Evolutionary conservation across 148 eudicot species (phyloP).

Genomic region (Chenopodium quinoa): DNA sequence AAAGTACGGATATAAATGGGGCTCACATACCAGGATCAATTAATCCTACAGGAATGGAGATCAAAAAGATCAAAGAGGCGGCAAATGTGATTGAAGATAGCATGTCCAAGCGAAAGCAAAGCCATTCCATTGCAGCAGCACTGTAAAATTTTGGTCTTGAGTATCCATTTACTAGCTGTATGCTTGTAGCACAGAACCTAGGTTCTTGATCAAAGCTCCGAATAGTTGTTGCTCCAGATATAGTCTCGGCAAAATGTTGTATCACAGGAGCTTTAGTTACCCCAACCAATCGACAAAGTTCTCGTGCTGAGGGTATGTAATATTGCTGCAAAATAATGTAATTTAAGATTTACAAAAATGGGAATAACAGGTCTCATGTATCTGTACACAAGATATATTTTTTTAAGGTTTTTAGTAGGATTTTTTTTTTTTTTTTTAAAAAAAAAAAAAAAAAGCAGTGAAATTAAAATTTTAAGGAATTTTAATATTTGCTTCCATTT

Average conservation of each 20-base stretch:
- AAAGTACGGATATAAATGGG: background rate
- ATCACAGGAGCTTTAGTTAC: slow-evolving; percentile 70
- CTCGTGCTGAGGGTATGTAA: slow-evolving; percentile 61
- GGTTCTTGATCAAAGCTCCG: slow-evolving; percentile 62
- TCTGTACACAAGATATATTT: no score
- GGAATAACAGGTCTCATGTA: background rate
- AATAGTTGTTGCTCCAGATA: slow-evolving; percentile 62
- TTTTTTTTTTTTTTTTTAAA: no score
- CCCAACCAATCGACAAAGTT: slow-evolving; percentile 56
- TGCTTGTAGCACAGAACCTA: slow-evolving; percentile 43
- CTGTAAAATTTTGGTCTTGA: slow-evolving; percentile 61
- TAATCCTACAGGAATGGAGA: slow-evolving; percentile 50
- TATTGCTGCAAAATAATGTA: slow-evolving; percentile 40
- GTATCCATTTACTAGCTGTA: slow-evolving; percentile 43
- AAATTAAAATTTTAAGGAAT: no score
- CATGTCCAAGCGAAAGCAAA: slow-evolving; percentile 56
- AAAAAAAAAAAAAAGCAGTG: no score
- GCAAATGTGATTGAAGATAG: slow-evolving; percentile 50
- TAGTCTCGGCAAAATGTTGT: slow-evolving; percentile 69
- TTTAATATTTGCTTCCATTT: no score
- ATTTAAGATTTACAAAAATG: background rate
- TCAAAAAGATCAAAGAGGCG: slow-evolving; percentile 50
- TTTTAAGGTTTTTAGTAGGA: no score
- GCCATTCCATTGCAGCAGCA: slow-evolving; percentile 65
- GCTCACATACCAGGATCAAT: slow-evolving; percentile 56